A percentile compares a stretch with the other conserved stretches of the same genome.
Evolutionary conservation across 345 rosid genomes (phyloP).

Genomic region (Hibiscus tridactylites): DNA sequence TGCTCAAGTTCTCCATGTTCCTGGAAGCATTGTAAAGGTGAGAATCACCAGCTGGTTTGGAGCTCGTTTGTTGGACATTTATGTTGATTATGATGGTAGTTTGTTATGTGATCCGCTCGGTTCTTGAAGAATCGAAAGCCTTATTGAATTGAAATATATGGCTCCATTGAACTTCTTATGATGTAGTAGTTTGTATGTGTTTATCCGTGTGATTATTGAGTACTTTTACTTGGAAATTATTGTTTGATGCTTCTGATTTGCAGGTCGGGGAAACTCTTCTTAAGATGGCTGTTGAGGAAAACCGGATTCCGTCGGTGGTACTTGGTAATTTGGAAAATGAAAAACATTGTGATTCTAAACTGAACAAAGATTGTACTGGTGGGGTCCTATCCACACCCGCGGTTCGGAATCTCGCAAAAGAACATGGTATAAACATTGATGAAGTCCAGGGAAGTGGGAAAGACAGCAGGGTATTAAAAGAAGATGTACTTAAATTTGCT

Average conservation of each 20-base stretch:
- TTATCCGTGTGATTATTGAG: no score
- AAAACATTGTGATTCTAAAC: constrained; percentile 19
- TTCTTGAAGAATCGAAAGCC: background rate
- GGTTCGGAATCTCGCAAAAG: constrained; percentile 71
- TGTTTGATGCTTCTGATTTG: background rate
- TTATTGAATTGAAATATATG: background rate
- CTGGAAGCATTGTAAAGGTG: constrained; percentile 89
- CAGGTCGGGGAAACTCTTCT: constrained; percentile 94
- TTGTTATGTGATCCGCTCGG: background rate
- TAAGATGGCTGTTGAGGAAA: constrained; percentile 49
- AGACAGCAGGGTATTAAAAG: constrained; percentile 74
- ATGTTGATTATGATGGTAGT: background rate
- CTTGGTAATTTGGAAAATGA: constrained; percentile 15
- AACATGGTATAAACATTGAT: constrained; percentile 52
- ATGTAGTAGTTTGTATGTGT: no score
- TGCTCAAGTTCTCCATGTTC: constrained; percentile 41
- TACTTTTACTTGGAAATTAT: no score
- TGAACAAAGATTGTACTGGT: constrained; percentile 20
- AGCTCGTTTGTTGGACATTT: background rate
- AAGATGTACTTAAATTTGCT: constrained; percentile 56
- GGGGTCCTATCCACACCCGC: constrained; percentile 69
- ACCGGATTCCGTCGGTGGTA: constrained; percentile 21
- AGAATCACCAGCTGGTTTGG: background rate
- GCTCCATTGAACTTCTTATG: no score
- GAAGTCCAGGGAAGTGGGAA: constrained; percentile 60